phyloP scores from a whole-genome alignment of 208 protist species.

The Wallacemonas rigidus region DNA sequence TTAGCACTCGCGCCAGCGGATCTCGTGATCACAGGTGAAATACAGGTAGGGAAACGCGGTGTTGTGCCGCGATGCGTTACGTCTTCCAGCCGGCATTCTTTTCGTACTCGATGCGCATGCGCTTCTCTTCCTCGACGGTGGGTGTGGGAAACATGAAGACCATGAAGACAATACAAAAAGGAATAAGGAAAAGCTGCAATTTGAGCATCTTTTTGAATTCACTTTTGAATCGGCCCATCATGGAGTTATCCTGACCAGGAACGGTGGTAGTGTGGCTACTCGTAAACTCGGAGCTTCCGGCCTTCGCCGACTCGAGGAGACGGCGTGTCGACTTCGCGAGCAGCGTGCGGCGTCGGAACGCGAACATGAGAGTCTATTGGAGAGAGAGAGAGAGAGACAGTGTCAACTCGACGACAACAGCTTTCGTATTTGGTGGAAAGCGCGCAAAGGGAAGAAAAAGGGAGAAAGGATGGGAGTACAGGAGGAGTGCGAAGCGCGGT shows the following conservation, averaged over 20 bases:
- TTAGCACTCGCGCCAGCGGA: too few species aligned
- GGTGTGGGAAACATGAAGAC: constrained; percentile 76
- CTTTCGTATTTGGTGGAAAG: too few species aligned
- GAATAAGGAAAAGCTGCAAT: constrained; percentile 80
- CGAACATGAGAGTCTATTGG: constrained; percentile 36
- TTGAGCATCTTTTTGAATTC: constrained; percentile 82
- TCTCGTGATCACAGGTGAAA: too few species aligned
- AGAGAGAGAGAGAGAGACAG: too few species aligned
- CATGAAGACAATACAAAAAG: constrained; percentile 51
- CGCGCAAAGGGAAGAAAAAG: constrained; percentile 21
- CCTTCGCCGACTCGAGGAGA: constrained; percentile 44
- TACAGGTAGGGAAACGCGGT: too few species aligned
- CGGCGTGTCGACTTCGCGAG: constrained; percentile 27
- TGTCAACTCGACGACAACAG: too few species aligned
- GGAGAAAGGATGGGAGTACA: constrained; percentile 1
- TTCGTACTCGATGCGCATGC: constrained; percentile 78
- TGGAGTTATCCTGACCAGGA: constrained; percentile 42
- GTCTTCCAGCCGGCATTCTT: constrained; percentile 88
- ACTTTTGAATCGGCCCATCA: constrained; percentile 63
- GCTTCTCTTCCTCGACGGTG: constrained; percentile 62
- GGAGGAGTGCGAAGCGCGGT: not conserved
- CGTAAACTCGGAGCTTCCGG: constrained; percentile 26
- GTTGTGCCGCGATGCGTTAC: constrained; percentile 23
- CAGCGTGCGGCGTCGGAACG: constrained; percentile 33
- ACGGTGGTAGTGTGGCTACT: constrained; percentile 35